A percentile compares a stretch with the other conserved stretches of the same genome.
phyloP scores from a whole-genome alignment of 2,329 filamentous ascomycete species.

The Fonsecaea erecta region DNA sequence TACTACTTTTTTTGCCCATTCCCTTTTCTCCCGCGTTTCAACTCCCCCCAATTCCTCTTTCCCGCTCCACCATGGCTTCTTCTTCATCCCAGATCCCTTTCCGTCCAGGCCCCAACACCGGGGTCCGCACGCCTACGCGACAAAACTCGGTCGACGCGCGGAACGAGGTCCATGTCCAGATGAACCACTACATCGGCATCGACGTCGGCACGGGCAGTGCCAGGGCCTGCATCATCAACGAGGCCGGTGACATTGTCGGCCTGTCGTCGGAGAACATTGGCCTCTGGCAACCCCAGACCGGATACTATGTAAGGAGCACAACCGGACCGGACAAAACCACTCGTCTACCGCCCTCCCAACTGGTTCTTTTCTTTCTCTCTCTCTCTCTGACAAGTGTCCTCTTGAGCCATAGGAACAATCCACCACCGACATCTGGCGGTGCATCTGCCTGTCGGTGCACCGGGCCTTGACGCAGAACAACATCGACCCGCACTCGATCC shows the following conservation, averaged over 20 bases:
- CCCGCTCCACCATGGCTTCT: neutral
- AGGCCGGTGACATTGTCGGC: constrained; percentile 80
- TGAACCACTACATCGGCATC: constrained; percentile 76
- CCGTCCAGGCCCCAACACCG: constrained; percentile 26
- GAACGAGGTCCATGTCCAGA: constrained; percentile 61
- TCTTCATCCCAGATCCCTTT: constrained; percentile 21
- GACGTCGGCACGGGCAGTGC: constrained; percentile 97
- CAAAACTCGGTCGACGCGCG: constrained; percentile 53
- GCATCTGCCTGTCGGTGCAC: constrained; percentile 87
- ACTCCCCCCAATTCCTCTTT: neutral
- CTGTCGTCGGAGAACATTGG: constrained; percentile 76
- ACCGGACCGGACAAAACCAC: neutral
- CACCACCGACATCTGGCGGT: constrained; percentile 93
- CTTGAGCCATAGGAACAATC: constrained; percentile 80
- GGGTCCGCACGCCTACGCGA: constrained; percentile 28
- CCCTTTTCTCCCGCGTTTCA: neutral
- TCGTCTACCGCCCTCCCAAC: neutral
- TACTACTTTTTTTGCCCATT: neutral
- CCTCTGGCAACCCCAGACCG: constrained; percentile 76
- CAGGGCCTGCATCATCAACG: constrained; percentile 92
- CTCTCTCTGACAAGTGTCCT: constrained; percentile 1
- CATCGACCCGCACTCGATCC: constrained; percentile 74
- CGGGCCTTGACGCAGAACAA: constrained; percentile 80
- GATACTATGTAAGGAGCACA: constrained; percentile 67
- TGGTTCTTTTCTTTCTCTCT: too few relatives aligned